Evolutionary conservation across 2,329 filamentous ascomycete species (phyloP).

Genomic region (Davidsoniella australis): DNA sequence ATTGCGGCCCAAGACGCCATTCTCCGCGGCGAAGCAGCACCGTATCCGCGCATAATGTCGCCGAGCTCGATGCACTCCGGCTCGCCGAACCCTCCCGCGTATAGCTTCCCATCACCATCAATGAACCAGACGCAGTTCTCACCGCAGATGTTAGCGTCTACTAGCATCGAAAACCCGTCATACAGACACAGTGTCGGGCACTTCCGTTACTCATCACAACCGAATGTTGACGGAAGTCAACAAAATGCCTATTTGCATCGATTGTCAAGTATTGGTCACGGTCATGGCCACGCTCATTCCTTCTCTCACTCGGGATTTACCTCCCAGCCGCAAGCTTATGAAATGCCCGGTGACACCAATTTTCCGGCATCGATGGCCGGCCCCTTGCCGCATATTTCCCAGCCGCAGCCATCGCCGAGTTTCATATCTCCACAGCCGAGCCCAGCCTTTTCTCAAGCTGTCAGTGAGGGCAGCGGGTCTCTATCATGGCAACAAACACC

Average conservation of each 20-base stretch:
- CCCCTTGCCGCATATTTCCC: not conserved
- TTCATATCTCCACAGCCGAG: not conserved
- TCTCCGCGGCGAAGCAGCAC: not conserved
- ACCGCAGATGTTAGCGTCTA: not conserved
- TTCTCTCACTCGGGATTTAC: not conserved
- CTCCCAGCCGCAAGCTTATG: not conserved
- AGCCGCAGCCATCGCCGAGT: not conserved
- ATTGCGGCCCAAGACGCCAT: conserved; percentile 9
- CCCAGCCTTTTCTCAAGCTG: not conserved
- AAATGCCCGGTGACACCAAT: conserved; percentile 3
- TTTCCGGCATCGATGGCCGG: not conserved
- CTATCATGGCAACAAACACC: conserved; percentile 2
- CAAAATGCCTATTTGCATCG: not conserved
- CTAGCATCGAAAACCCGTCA: too few relatives aligned
- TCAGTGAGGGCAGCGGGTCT: not conserved
- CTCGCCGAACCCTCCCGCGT: not conserved
- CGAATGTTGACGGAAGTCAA: not conserved
- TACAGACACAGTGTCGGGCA: not conserved
- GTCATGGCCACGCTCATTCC: not conserved
- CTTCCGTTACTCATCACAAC: not conserved
- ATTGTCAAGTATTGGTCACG: too few relatives aligned
- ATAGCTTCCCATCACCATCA: not conserved
- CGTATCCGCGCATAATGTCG: not conserved
- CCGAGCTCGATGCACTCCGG: not conserved
- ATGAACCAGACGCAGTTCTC: not conserved